Base-by-base conservation (phyloP, 2,329 filamentous ascomycete genomes). In the Bipolaris gigantea region DNA sequence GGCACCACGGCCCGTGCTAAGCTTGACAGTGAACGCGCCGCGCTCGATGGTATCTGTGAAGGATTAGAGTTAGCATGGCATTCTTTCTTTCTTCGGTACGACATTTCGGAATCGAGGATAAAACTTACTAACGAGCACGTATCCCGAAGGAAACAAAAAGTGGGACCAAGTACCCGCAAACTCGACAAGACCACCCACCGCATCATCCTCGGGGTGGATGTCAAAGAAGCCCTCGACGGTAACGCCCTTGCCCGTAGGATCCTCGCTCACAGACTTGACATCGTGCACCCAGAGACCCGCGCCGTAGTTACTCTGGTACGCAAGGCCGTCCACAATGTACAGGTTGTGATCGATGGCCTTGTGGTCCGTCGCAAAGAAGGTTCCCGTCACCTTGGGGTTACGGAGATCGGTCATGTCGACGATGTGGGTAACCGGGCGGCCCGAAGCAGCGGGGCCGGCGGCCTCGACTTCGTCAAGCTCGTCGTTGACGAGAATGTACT, bases 121-220 rank as follows among this genome's bases (percentile, higher is more conserved):
- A 10, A 25, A 45, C 42, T 45, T 45, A 45, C 42, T 75, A 41
- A 75, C 67, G 18, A 75, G 57, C 21, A 75, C 67, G 54, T 61
- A 72, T 2, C 73, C 72, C 23, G 66, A 71, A 1, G 67, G 67
- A 46, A 69, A 75, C n/a, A 66, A 44, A 32, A 67, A 72, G 52
- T 77, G 77, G 13, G 66, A 72, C 76, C 76, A 79, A 2, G 72
- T 73, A 9, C 76, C 76, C n/a, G 75, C 72, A 50, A 76, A 79
- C 16, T 72, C 62, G 8, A 76, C 55, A 4, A 60, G 60, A n/a
- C 76, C 76, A 18, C 64, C 65, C 4, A 59, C 47, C 23, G 66
- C 58, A 50, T 77, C 75, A 48, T 77, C 75, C 53, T 76, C 75
- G 9, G 75, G 75, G 56, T 76, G 75, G 33, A 75, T 66, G 53